Evolutionary conservation across 164 flowering plant species (phyloP).

Genomic region (Paratinospora sagittata): DNA sequence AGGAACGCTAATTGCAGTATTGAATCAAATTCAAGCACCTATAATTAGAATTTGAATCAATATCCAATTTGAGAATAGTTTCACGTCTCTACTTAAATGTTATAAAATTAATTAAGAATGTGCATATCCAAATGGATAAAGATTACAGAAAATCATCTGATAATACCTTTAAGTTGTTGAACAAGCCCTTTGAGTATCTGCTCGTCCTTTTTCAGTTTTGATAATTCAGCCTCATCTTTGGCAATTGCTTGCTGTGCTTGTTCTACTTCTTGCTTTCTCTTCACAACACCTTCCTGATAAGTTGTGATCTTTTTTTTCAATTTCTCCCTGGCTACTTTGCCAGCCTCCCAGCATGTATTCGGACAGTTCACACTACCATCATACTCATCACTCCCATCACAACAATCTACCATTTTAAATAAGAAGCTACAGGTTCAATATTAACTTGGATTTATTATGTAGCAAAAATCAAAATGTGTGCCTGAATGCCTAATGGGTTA

Average conservation of each 20-base stretch:
- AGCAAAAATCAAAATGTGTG: too few relatives aligned
- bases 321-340: conserved; percentile 84
- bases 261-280: conserved; percentile 58
- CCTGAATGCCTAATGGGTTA: too few relatives aligned
- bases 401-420: conserved; percentile 57
- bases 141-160: neutral
- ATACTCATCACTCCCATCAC: conserved; percentile 99
- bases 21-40: neutral
- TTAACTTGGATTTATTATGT: too few relatives aligned
- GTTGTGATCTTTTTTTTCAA: conserved; percentile 82
- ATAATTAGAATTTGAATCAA: neutral
- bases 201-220: conserved; percentile 72
- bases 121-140: neutral
- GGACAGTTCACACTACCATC: conserved; percentile 64
- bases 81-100: neutral
- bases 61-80: neutral
- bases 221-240: conserved; percentile 73
- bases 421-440: conserved; percentile 1
- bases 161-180: conserved; percentile 72
- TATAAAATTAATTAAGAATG: neutral
- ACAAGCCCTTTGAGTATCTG: conserved; percentile 70
- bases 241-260: conserved; percentile 52
- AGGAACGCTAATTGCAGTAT: neutral
- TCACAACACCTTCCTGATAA: conserved; percentile 55
- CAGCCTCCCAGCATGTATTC: conserved; percentile 98